These are phyloP conservation scores for Oryza meyeriana DNA, from an alignment of 176 grass and related monocot species.

Conservation along the genomic window DNA sequence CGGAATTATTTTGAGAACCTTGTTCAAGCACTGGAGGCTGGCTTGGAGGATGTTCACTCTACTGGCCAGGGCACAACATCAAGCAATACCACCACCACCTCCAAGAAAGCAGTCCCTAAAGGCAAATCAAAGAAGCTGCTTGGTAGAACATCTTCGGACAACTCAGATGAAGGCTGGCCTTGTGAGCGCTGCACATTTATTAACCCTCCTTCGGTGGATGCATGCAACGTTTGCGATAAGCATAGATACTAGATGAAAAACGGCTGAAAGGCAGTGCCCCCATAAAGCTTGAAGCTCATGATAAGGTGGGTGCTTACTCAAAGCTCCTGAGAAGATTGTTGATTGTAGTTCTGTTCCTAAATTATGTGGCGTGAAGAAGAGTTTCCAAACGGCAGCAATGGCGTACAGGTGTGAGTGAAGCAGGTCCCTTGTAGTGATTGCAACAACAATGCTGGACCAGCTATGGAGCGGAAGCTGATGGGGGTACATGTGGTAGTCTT, in stretches of 20 bases:
- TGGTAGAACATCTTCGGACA: conserved; percentile 26
- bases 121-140: conserved; percentile 55
- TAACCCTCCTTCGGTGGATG: conserved; percentile 37
- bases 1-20: conserved; percentile 93
- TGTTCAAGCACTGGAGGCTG: conserved; percentile 77
- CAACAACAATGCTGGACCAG: neutral
- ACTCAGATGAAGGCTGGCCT: conserved; percentile 44
- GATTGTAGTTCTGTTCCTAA: neutral
- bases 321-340: neutral
- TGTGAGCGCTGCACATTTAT: conserved; percentile 65
- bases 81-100: conserved; percentile 26
- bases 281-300: conserved; percentile 8
- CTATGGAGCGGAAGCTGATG: neutral
- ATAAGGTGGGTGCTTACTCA: neutral
- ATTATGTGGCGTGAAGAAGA: neutral
- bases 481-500: neutral
- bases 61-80: conserved; percentile 40
- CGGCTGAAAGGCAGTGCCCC: neutral
- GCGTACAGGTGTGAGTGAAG: conserved; percentile 13
- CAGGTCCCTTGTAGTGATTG: neutral
- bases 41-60: conserved; percentile 63
- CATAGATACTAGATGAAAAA: conserved; percentile 24
- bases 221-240: conserved; percentile 34
- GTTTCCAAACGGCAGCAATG: conserved; percentile 19
- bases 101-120: conserved; percentile 45